Percentiles rank a stretch among this genome's conserved stretches.
These are phyloP conservation scores for Rhodofomes roseus DNA, from an alignment of 1,284 basidiomycete species.

Conservation along the genomic window DNA sequence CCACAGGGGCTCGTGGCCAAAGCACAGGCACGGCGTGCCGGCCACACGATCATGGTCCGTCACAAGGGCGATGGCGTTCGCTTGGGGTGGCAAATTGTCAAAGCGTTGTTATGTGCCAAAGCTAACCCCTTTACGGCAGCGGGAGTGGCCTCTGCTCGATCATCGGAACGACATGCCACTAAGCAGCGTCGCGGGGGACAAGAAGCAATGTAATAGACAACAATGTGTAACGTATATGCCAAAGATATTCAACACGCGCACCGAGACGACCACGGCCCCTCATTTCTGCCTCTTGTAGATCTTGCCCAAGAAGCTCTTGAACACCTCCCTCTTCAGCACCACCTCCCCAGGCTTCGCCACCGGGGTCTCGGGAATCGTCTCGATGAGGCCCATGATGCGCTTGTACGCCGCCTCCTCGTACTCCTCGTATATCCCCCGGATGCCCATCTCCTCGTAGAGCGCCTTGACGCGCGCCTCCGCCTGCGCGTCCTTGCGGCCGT, in stretches of 20 bases:
- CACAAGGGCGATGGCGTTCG: no score
- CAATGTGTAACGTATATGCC: background rate
- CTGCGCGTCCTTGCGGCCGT: constrained; percentile 77
- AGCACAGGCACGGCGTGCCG: no score
- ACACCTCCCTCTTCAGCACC: constrained; percentile 77
- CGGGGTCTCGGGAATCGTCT: constrained; percentile 58
- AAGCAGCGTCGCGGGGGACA: no score
- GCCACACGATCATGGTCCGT: no score
- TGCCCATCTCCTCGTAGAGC: constrained; percentile 71
- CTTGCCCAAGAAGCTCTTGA: constrained; percentile 83
- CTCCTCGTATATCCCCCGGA: constrained; percentile 65
- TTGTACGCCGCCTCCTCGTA: constrained; percentile 82
- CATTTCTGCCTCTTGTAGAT: constrained; percentile 87
- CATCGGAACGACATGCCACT: background rate
- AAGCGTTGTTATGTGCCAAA: background rate
- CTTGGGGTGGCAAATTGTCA: background rate
- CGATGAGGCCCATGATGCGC: constrained; percentile 65
- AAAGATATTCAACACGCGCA: background rate
- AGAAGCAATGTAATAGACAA: background rate
- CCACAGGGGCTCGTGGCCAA: no score
- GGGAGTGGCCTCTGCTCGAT: background rate
- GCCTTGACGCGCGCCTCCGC: constrained; percentile 72
- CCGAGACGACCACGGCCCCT: background rate
- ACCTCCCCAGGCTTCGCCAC: constrained; percentile 29
- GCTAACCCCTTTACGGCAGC: background rate